Conservation (phyloP, 2,329 filamentous ascomycete genomes). For the Aspergillus fructus region DNA sequence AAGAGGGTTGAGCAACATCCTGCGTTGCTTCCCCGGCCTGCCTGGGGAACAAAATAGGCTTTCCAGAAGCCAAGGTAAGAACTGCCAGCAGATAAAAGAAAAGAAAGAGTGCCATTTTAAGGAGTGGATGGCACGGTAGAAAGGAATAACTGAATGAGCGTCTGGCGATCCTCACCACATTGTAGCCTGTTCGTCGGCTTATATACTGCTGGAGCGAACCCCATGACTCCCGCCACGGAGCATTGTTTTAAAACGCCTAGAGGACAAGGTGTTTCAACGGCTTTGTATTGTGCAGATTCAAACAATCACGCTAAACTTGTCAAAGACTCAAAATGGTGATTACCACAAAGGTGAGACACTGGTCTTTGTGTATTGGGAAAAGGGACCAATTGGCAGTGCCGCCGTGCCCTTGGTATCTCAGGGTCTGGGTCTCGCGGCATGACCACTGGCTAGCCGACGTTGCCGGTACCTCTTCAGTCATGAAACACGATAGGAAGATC, state of each 20-base stretch:
- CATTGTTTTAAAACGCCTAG: background rate
- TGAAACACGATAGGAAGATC: background rate
- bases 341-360: background rate
- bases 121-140: background rate
- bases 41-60: conserved; percentile 17
- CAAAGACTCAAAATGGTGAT: background rate
- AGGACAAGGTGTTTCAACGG: background rate
- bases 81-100: conserved; percentile 14
- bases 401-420: background rate
- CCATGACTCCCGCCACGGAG: background rate
- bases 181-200: background rate
- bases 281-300: background rate
- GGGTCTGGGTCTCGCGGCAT: background rate
- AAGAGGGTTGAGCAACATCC: conserved; percentile 9
- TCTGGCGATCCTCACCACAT: background rate
- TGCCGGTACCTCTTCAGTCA: background rate
- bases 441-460: background rate
- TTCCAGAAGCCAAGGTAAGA: conserved; percentile 19
- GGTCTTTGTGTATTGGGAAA: background rate
- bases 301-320: conserved; percentile 7
- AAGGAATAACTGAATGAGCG: conserved; percentile 9
- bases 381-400: background rate
- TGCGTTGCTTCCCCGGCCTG: conserved; percentile 13
- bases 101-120: conserved; percentile 15
- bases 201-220: background rate